Conservation (phyloP, 345 rosid genomes). For the Arabidopsis suecica region DNA sequence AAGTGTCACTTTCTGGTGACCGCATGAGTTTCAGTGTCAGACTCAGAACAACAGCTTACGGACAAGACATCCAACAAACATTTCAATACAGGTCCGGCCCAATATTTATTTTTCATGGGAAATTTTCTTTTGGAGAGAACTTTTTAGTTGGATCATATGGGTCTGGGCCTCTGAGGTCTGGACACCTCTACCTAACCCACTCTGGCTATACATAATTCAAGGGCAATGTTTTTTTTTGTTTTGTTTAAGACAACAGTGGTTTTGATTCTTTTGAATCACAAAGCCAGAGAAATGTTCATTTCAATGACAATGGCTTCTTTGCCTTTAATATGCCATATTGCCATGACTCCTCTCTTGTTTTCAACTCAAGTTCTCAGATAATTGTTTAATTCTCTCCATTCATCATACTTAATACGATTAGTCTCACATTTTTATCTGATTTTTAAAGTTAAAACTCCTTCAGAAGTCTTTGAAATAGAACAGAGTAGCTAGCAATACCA, state of each 20-base stretch:
- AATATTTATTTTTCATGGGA: neutral
- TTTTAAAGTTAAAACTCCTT: neutral
- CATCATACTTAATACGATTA: neutral
- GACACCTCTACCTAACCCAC: constrained; percentile 5
- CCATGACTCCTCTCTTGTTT: neutral
- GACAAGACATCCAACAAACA: constrained; percentile 54
- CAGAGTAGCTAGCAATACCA: no score
- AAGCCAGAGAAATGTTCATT: neutral
- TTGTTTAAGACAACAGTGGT: neutral
- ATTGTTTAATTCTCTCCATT: neutral
- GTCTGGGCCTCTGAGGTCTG: neutral
- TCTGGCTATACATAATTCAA: neutral
- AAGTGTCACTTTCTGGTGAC: constrained; percentile 41
- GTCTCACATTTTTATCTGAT: neutral
- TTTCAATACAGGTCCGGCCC: constrained; percentile 51
- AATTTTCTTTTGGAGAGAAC: neutral
- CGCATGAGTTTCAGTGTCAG: constrained; percentile 50
- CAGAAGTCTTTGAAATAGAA: no score
- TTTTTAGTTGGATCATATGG: neutral
- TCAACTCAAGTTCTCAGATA: neutral
- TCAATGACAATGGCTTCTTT: neutral
- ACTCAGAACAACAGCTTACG: constrained; percentile 47
- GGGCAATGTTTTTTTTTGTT: no score
- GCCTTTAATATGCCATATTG: neutral
- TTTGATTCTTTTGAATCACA: neutral